phyloP scores from a whole-genome alignment of 2,329 filamentous ascomycete genomes.

The Aspergillus sp. region DNA sequence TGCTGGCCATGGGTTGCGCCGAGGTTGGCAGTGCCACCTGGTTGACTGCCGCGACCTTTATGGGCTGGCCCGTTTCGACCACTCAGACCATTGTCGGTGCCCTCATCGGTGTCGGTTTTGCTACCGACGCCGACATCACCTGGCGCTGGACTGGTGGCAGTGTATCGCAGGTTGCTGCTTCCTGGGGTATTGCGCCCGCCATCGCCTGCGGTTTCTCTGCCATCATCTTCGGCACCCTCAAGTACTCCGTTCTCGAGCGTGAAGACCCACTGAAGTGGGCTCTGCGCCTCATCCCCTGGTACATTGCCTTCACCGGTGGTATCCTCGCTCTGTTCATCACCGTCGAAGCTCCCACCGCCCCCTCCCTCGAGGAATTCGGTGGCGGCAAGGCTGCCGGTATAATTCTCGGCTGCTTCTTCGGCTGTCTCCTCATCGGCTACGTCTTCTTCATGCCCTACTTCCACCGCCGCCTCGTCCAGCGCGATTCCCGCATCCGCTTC shows the following conservation, averaged over 20 bases:
- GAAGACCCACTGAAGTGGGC: constrained; percentile 55
- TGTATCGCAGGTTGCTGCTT: constrained; percentile 54
- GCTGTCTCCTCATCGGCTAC: constrained; percentile 29
- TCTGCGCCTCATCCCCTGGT: constrained; percentile 54
- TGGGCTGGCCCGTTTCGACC: constrained; percentile 49
- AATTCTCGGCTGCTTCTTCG: constrained; percentile 32
- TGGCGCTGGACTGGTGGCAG: constrained; percentile 48
- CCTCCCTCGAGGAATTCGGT: constrained; percentile 31
- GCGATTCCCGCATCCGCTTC: constrained; percentile 28
- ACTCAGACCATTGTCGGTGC: constrained; percentile 48
- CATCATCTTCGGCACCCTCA: constrained; percentile 55
- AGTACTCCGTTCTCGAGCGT: constrained; percentile 56
- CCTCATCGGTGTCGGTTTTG: constrained; percentile 36
- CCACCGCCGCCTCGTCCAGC: constrained; percentile 31
- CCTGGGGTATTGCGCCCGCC: constrained; percentile 55
- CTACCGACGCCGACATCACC: constrained; percentile 26
- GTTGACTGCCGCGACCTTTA: constrained; percentile 40
- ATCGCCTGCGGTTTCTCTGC: constrained; percentile 55
- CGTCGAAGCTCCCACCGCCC: constrained; percentile 37
- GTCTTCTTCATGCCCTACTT: constrained; percentile 36
- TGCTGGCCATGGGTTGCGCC: constrained; percentile 45
- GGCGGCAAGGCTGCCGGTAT: constrained; percentile 32
- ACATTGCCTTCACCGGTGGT: constrained; percentile 55
- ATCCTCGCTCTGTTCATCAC: constrained; percentile 64
- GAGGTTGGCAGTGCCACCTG: constrained; percentile 43